Evolutionary conservation across 768 basidiomycete species (phyloP).

Genomic region (Crepidotus variabilis): DNA sequence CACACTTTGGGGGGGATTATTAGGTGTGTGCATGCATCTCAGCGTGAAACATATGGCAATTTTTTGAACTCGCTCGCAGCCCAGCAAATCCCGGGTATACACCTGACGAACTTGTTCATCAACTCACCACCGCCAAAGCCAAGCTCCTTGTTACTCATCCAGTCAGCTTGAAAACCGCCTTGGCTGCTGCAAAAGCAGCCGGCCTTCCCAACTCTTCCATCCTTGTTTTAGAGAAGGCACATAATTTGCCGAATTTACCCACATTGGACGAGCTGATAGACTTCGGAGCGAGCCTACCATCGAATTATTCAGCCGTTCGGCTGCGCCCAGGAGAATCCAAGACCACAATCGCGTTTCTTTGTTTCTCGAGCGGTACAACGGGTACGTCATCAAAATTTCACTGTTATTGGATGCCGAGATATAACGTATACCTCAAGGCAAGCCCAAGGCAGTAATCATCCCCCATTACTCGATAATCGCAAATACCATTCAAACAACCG

Average conservation of each 20-base stretch:
- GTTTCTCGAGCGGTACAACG: constrained; percentile 76
- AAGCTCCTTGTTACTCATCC: constrained; percentile 48
- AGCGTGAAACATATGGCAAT: neutral
- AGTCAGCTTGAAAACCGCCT: constrained; percentile 36
- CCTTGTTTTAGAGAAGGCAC: constrained; percentile 28
- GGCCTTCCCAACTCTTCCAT: constrained; percentile 43
- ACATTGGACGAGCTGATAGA: constrained; percentile 45
- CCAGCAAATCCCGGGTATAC: constrained; percentile 63
- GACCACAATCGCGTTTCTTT: constrained; percentile 60
- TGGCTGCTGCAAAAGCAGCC: constrained; percentile 35
- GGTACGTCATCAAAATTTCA: too few species aligned
- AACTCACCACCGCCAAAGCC: constrained; percentile 45
- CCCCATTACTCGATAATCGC: constrained; percentile 63
- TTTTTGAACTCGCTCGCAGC: constrained; percentile 25
- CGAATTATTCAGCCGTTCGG: constrained; percentile 40
- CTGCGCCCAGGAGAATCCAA: constrained; percentile 57
- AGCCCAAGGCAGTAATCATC: constrained; percentile 54
- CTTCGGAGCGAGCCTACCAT: constrained; percentile 30
- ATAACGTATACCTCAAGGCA: constrained; percentile 24
- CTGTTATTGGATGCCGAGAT: too few species aligned
- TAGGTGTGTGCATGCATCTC: constrained; percentile 37
- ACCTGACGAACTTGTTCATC: constrained; percentile 53
- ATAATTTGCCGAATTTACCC: constrained; percentile 1
- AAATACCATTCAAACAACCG: constrained; percentile 58
- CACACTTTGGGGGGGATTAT: constrained; percentile 56